phyloP scores from a whole-genome alignment of 192 early-diverging fungal species.

The Backusella sp. region DNA sequence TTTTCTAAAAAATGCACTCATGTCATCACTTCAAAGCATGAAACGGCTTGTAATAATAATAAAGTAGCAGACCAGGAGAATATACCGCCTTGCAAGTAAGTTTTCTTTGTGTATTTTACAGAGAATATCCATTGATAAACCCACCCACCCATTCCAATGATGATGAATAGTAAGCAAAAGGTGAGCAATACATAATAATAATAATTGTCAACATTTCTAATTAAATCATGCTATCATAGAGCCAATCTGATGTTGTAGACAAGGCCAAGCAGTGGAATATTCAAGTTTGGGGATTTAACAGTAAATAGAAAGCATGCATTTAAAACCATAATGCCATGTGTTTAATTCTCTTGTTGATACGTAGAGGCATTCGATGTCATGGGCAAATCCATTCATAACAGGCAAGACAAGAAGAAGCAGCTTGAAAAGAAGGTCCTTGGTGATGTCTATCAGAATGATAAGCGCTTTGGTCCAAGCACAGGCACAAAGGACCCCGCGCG shows the following conservation, averaged over 20 bases:
- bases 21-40: constrained; percentile 18
- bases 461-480: constrained; percentile 10
- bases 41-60: neutral
- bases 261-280: neutral
- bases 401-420: neutral
- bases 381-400: no score
- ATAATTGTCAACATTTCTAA: neutral
- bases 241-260: constrained; percentile 10
- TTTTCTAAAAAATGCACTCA: constrained; percentile 33
- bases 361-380: no score
- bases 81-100: neutral
- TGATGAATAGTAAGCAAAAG: neutral
- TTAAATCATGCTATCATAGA: neutral
- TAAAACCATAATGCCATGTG: no score
- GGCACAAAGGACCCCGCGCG: neutral
- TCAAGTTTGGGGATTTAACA: constrained; percentile 11
- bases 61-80: neutral
- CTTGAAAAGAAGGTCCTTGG: neutral
- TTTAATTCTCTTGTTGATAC: no score
- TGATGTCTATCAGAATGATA: constrained; percentile 12
- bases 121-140: neutral
- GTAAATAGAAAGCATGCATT: neutral
- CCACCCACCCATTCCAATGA: neutral
- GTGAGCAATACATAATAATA: neutral
- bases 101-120: neutral